Evolutionary conservation across 495 filamentous ascomycete genomes (phyloP), one percentile per base, ranked within the genome.

Genomic region (Filosporella fistucella): DNA sequence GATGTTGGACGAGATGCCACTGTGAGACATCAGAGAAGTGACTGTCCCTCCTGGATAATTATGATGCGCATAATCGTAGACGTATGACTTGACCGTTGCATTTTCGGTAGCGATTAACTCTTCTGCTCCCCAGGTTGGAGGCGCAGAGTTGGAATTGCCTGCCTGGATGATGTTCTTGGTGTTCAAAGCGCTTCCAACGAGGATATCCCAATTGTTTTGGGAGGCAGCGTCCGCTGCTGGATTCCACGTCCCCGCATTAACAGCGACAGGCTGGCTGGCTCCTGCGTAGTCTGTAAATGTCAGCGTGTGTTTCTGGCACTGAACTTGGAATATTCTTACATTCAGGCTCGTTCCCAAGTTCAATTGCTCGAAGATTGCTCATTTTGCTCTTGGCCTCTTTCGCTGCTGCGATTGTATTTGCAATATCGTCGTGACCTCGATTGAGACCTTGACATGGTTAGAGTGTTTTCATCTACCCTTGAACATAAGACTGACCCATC

Each of bases 271-370:
- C 49, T 82, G 71, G 12, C 58, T 56, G 20, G 68, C 67, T 17
- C 62, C 54, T 16, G 56, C 44, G 32, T 63, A 74, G 48, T 73
- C 69, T 74, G 46, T 21, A 8, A n/a, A 13, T 2, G 14, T 26
- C 51, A 12, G 51, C 22, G 10, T n/a, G 14, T 36, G 16, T 33
- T 38, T 2, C 13, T 60, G 12, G 45, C 58, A 39, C 18, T 18
- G 3, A 34, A 40, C 5, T 38, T 20, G 35, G 38, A 51, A 60
- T 26, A 57, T 47, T 51, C 71, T 49, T 60, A 77, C 78, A 81
- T 54, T 81, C 76, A 0, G 78, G 77, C 45, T 82, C 78, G 42
- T 83, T 83, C 1, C 79, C 77, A 1, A 83, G 63, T 54, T 83
- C 80, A 34, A 83, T 74, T 1, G 77, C 72, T 24, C 76, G 66